Base-by-base conservation (phyloP, 345 rosid genomes). In the Boechera stricta region DNA sequence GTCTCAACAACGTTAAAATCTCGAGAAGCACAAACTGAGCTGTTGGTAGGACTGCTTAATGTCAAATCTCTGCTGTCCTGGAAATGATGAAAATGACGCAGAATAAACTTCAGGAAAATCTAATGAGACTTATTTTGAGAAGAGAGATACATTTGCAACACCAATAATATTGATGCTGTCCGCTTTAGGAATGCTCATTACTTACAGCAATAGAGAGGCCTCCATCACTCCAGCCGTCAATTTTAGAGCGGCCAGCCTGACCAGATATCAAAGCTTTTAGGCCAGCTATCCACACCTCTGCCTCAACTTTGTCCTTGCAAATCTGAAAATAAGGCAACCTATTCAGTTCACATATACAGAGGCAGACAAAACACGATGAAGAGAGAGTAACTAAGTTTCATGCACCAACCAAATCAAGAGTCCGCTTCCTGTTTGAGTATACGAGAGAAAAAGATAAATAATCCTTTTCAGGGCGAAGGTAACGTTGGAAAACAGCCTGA, bases 251-350 rank as follows among this genome's bases (percentile, higher is more conserved):
- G 39, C 98, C 98, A 68, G 86, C 93, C 66, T 90, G 97, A 79
- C 91, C 92, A 58, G 95, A 72, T 84, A 89, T 86, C 77, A 89
- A 69, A 72, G 94, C 85, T 76, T 88, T 92, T 21, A 92, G 85
- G 73, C 91, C 92, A 6, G 90, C 89, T 80, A 92, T 92, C 98
- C 96, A 91, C 81, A 87, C 88, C 88, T 92, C 97, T 5, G 92
- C 94, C 87, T 90, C 98, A 83, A 87, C 91, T 87, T 89, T 95
- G 84, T 90, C 99, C 85, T 92, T 92, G 84, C 95, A 92, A 62
- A 90, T 92, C 98, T 95, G 81, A 33, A 73, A 51, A 74, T 24
- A 65, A 31, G 80, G 71, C 7, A 65, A 61, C 4, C 71, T 49
- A 41, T 72, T 71, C 67, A 49, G 61, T 54, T 60, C 41, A 73